Base-by-base conservation (phyloP, 805 yeast genomes). In the Metschnikowia orientalis region DNA sequence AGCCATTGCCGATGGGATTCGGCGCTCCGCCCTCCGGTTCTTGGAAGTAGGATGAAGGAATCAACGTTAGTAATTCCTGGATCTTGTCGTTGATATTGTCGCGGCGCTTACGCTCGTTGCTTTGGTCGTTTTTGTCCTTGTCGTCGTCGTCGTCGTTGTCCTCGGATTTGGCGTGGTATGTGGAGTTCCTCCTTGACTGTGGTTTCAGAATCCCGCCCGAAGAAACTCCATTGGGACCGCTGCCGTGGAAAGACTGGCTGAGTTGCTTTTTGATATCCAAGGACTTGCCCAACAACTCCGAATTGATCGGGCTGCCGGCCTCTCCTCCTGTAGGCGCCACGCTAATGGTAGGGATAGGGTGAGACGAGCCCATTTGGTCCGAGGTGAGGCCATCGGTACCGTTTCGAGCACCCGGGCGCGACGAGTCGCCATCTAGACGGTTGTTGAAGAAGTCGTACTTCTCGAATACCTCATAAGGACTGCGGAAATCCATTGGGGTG, bases 61-160 rank as follows among this genome's bases (percentile, higher is more conserved):
- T 56, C 7, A 64, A 44, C 4, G 62, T 53, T 22, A 63, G 47
- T 14, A 67, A 52, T 39, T 67, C 71, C 50, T 66, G 72, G 38
- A 67, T 66, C 32, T 60, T 61, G 17, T 66, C 72, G 40, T 66
- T 66, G 35, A 64, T 64, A 38, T 63, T 62, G 43, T 66, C 72
- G 38, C 71, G 47, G 30, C 71, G 43, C 35, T 63, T 63, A 15
- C 71, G 50, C 41, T 66, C 72, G 34, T 61, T 58, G 6, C 65
- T 65, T 28, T 55, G 59, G 13, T 56, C 64, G 24, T 51, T 54
- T 10, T 50, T 52, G 27, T 54, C 56, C 11, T 38, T 39, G 17
- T 44, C 32, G 16, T 58, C 61, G 8, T 23, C 33, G 14, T 49
- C 54, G 29, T 52, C 55, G 15, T 48, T 51, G 10, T 30, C 42